Base-by-base conservation (phyloP, 768 basidiomycete genomes). In the Coprinellus aureogranulatus region DNA sequence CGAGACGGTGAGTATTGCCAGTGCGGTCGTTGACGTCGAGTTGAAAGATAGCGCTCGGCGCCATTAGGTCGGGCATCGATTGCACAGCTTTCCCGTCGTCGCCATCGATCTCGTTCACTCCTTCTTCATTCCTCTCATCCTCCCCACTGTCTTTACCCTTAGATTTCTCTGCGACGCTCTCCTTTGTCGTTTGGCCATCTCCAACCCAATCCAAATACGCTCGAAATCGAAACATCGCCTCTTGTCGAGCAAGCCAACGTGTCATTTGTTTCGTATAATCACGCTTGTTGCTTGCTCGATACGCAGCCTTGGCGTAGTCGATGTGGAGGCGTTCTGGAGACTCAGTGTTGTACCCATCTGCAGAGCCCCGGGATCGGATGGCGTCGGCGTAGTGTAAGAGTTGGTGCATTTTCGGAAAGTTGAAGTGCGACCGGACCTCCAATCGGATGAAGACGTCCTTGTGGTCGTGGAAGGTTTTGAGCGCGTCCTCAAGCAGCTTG, bases 241-340 rank as follows among this genome's bases (percentile, higher is more conserved):
- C 79, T 27, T 73, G 74, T 1, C 71, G 63, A 1, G 55, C 45
- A 0, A 81, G 64, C 73, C 74, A 77, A 0, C 23, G 30, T 0
- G 71, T 68, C 80, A 81, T 81, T 54, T 79, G 78, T 9, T 50
- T 34, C 10, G 62, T 46, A 42, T 69, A 71, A 16, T 71, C 64
- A 12, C 66, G 57, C 28, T 66, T 62, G 53, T 74, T 76, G 14
- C 58, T 64, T 1, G 68, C 70, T 16, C 54, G 44, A 51, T 72
- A 74, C 0, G 64, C 70, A 2, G 61, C 39, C 59, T 81, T 81
- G 1, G 76, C 73, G 44, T 67, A 71, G 61, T 80, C 70, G 47
- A 79, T 80, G 53, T 81, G 80, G 0, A 81, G 67, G 0, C 70
- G 66, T 61, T 79, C 75, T 0, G 70, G 58, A 0, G 44, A 25